Evolutionary conservation across 192 early-diverging fungal species (phyloP), one percentile per base, ranked within the genome.

Genomic region (Gryganskiella cystojenkinii): DNA sequence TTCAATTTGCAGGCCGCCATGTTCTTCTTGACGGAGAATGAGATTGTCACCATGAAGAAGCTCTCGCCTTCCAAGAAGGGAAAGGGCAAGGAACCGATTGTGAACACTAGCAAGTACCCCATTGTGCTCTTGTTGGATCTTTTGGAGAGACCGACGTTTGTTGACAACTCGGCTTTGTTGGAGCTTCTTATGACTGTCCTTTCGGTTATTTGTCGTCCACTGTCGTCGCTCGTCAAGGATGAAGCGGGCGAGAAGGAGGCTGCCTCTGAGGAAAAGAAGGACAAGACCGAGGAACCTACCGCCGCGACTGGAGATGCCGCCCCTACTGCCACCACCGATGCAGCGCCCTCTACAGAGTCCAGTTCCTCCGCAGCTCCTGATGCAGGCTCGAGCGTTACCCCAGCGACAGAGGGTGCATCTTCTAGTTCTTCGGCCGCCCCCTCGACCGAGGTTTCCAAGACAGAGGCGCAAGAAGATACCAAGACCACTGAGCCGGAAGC

Each of bases 181-280:
- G 98, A 97, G 79, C 90, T 93, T 56, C 70, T 97, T 20, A 95
- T 96, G 91, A 89, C 90, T 56, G 81, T 98, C 33, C 80, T 99
- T 25, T 87, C 94, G 0, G 88, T 89, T 8, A 89, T 98, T 56
- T 88, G 93, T 35, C 87, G 92, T 54, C 92, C 91, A 10, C 84
- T 97, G 70, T 83, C 92, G 17, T 71, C 85, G 9, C 69, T 95
- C 49, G 85, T 85, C 19, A 89, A 87, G 71, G 82, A 73, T 61
- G 83, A 56, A 49, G 85, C 70, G 53, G 84, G 81, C 64, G 81
- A 66, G 59, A 78, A 49, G 34, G 64, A 67, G 50, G 75, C 61
- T 35, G 61, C 33, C 15, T 40, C 61, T 15, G 40, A 50, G 14
- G 40, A 47, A 15, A 17, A 61, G 27, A 63, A 45, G 17, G 47